Evolutionary conservation across 2,329 filamentous ascomycete genomes (phyloP).

Genomic region (Claviceps sp.): DNA sequence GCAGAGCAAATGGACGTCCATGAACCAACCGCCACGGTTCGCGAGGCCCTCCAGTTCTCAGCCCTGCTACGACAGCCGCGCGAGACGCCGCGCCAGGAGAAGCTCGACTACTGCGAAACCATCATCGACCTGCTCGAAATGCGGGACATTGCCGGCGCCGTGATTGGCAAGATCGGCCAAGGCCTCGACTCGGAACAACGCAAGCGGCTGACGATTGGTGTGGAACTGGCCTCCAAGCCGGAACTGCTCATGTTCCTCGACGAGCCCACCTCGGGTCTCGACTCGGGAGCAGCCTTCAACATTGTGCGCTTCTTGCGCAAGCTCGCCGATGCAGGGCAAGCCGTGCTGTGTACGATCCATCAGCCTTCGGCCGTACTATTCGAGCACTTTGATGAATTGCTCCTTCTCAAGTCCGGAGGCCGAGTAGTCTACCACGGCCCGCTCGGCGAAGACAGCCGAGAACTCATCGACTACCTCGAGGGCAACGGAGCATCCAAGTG

Average conservation of each 20-base stretch:
- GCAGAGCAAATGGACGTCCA: slow-evolving; percentile 54
- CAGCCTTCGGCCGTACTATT: slow-evolving; percentile 44
- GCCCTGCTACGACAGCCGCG: slow-evolving; percentile 49
- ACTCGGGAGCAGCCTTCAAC: slow-evolving; percentile 45
- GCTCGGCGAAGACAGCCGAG: slow-evolving; percentile 34
- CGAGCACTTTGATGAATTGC: slow-evolving; percentile 41
- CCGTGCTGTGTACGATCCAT: slow-evolving; percentile 47
- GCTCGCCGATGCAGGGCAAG: slow-evolving; percentile 45
- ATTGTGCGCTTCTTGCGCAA: slow-evolving; percentile 49
- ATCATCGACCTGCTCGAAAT: slow-evolving; percentile 59
- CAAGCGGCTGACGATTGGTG: slow-evolving; percentile 42
- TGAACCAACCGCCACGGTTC: slow-evolving; percentile 51
- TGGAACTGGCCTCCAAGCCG: slow-evolving; percentile 43
- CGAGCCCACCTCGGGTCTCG: slow-evolving; percentile 45
- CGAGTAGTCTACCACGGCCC: slow-evolving; percentile 41
- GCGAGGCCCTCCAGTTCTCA: slow-evolving; percentile 53
- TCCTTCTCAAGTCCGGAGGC: slow-evolving; percentile 40
- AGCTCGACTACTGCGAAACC: slow-evolving; percentile 54
- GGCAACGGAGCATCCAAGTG: slow-evolving; percentile 34
- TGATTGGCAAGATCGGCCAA: slow-evolving; percentile 43
- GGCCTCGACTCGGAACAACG: slow-evolving; percentile 49
- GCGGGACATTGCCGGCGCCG: slow-evolving; percentile 51
- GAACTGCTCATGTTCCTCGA: slow-evolving; percentile 53
- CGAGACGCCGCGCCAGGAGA: slow-evolving; percentile 44
- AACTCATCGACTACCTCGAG: slow-evolving; percentile 38